Conservation (phyloP, 1,284 basidiomycete genomes). For the Fomes fomentarius region DNA sequence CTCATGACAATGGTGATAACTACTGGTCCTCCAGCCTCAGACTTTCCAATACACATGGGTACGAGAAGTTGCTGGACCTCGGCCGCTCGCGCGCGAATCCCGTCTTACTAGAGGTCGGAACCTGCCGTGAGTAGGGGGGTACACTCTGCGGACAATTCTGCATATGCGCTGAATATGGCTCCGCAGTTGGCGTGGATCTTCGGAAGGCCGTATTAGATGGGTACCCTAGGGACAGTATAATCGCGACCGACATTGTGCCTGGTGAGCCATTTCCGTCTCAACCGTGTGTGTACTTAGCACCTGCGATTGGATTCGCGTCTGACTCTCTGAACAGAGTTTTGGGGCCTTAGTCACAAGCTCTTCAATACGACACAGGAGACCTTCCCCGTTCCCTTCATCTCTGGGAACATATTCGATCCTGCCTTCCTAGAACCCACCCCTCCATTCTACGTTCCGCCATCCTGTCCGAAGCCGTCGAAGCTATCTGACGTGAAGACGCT, state of each 20-base stretch:
- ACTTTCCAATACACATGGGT: constrained; percentile 44
- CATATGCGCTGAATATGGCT: background rate
- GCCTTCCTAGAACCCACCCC: constrained; percentile 35
- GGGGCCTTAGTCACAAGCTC: constrained; percentile 38
- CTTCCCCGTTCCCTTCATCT: constrained; percentile 49
- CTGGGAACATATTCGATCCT: constrained; percentile 49
- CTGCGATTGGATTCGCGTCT: constrained; percentile 4
- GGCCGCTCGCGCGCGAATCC: constrained; percentile 42
- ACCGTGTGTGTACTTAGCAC: background rate
- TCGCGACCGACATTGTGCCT: constrained; percentile 39
- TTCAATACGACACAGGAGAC: constrained; percentile 37
- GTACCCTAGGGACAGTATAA: constrained; percentile 35
- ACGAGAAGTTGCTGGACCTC: constrained; percentile 44
- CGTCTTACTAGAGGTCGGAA: constrained; percentile 52
- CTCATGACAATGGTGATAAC: too few species aligned
- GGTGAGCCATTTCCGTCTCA: constrained; percentile 27
- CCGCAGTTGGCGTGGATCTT: constrained; percentile 49
- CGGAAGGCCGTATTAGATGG: constrained; percentile 46
- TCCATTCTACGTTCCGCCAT: constrained; percentile 31
- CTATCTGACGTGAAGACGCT: constrained; percentile 41
- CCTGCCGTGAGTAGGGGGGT: constrained; percentile 46
- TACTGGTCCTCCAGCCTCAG: too few species aligned
- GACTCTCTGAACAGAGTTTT: constrained; percentile 39
- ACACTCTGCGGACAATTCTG: background rate
- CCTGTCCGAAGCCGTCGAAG: constrained; percentile 26